phyloP scores from a whole-genome alignment of 1,284 basidiomycete genomes.

The Microbotryomycetes sp. region DNA sequence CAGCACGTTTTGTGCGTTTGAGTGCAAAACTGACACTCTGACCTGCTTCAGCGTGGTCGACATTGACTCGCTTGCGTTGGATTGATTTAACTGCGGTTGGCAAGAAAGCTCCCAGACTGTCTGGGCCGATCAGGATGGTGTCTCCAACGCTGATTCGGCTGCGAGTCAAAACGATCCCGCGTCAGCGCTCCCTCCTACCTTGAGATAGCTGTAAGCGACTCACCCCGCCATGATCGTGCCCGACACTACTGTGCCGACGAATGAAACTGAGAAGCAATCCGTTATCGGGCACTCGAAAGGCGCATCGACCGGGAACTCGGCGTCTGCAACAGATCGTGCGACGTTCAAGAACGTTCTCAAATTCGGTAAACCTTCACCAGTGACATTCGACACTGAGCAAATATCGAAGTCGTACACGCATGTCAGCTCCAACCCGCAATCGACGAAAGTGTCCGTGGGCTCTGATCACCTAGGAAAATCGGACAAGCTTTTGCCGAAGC shows the following conservation, averaged over 20 bases:
- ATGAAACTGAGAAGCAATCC: slow-evolving; percentile 65
- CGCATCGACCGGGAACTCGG: slow-evolving; percentile 37
- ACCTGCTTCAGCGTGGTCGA: slow-evolving; percentile 80
- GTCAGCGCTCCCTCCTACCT: neutral
- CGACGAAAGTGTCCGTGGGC: too few relatives aligned
- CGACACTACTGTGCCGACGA: slow-evolving; percentile 91
- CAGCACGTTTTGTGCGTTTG: slow-evolving; percentile 74
- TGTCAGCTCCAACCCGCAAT: too few relatives aligned
- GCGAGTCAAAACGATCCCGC: neutral
- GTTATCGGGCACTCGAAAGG: slow-evolving; percentile 60
- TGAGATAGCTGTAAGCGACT: slow-evolving; percentile 3
- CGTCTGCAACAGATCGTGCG: slow-evolving; percentile 16
- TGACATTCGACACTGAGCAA: slow-evolving; percentile 91
- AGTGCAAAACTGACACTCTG: slow-evolving; percentile 91
- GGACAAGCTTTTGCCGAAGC: slow-evolving; percentile 56
- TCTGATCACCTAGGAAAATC: slow-evolving; percentile 22
- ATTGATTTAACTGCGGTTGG: slow-evolving; percentile 81
- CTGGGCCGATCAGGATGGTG: slow-evolving; percentile 78
- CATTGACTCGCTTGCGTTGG: slow-evolving; percentile 83
- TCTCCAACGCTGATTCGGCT: slow-evolving; percentile 46
- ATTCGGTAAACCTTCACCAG: slow-evolving; percentile 52
- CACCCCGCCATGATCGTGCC: slow-evolving; percentile 57
- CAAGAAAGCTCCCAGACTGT: slow-evolving; percentile 83
- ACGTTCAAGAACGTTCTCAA: slow-evolving; percentile 44
- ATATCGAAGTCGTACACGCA: neutral